Evolutionary conservation across 257 asterid species (phyloP).

Genomic region (Mentha longifolia): DNA sequence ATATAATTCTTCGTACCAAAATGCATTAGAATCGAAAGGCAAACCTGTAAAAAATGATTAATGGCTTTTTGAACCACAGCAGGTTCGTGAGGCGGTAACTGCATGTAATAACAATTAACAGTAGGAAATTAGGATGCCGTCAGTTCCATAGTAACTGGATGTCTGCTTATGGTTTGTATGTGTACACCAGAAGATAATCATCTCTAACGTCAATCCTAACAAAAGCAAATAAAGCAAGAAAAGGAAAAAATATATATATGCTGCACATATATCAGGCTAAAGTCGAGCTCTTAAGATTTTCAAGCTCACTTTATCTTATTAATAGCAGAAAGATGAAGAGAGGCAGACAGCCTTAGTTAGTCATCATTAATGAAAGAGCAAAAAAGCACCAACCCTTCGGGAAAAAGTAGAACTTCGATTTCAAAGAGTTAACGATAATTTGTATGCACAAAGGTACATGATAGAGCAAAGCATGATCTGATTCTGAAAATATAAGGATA

Average conservation of each 20-base stretch:
- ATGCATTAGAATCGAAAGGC: constrained; percentile 21
- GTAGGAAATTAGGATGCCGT: background rate
- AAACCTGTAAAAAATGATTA: constrained; percentile 89
- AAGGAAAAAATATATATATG: background rate
- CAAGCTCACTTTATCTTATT: constrained; percentile 15
- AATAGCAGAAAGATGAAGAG: no score
- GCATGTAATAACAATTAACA: constrained; percentile 39
- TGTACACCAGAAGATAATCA: background rate
- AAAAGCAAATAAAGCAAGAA: background rate
- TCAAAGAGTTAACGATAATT: background rate
- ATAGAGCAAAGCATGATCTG: constrained; percentile 9
- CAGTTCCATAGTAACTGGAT: background rate
- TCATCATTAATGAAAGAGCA: background rate
- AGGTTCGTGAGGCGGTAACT: constrained; percentile 91
- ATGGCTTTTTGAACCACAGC: constrained; percentile 77
- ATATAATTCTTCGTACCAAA: constrained; percentile 1
- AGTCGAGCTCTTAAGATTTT: background rate
- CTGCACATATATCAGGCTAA: background rate
- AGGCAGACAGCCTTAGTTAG: no score
- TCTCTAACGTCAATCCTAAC: background rate
- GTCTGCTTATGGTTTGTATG: background rate
- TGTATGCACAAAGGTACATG: background rate
- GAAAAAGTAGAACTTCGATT: background rate
- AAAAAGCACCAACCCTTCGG: background rate
- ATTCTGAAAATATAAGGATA: background rate